A percentile compares a stretch with the other conserved stretches of the same genome.
Conservation (phyloP, 2,329 filamentous ascomycete species). For the Colletotrichum orbiculare region DNA sequence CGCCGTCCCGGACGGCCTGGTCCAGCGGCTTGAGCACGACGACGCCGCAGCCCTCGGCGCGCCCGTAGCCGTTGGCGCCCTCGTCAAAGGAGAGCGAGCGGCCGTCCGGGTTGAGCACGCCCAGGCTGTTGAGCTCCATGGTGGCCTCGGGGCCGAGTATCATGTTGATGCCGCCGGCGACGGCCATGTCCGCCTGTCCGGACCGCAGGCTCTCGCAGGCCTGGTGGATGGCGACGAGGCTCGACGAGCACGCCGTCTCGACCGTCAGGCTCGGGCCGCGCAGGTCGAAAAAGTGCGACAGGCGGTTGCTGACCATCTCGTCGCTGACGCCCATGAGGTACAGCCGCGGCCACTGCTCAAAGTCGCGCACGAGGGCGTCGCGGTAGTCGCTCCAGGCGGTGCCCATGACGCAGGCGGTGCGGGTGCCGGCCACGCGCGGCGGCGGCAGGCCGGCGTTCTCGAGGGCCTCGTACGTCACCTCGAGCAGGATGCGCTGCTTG, state of each 20-base stretch:
- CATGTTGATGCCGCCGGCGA: slow-evolving; percentile 20
- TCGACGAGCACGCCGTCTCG: slow-evolving; percentile 63
- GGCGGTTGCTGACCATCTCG: slow-evolving; percentile 52
- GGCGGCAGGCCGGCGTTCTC: slow-evolving; percentile 38
- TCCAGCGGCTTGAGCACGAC: slow-evolving; percentile 56
- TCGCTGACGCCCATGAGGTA: slow-evolving; percentile 51
- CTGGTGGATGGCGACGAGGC: slow-evolving; percentile 57
- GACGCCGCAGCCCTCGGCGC: slow-evolving; percentile 35
- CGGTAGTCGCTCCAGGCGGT: slow-evolving; percentile 34
- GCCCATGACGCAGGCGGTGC: slow-evolving; percentile 29
- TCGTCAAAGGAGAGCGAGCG: slow-evolving; percentile 18
- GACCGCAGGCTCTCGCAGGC: slow-evolving; percentile 44
- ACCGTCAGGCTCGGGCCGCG: slow-evolving; percentile 59
- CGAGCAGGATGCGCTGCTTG: slow-evolving; percentile 40
- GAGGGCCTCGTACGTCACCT: slow-evolving; percentile 39
- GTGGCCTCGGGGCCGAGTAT: slow-evolving; percentile 18
- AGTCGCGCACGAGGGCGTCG: slow-evolving; percentile 44
- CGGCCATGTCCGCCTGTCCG: slow-evolving; percentile 38
- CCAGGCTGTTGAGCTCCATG: slow-evolving; percentile 18
- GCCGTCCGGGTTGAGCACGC: slow-evolving; percentile 51
- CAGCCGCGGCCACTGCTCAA: slow-evolving; percentile 48
- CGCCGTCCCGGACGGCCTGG: slow-evolving; percentile 54
- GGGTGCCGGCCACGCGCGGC: slow-evolving; percentile 7
- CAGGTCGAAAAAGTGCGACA: slow-evolving; percentile 60
- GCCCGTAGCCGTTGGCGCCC: slow-evolving; percentile 16